Base-by-base conservation (phyloP, 305 asterid species). In the Fraxinus floribunda region DNA sequence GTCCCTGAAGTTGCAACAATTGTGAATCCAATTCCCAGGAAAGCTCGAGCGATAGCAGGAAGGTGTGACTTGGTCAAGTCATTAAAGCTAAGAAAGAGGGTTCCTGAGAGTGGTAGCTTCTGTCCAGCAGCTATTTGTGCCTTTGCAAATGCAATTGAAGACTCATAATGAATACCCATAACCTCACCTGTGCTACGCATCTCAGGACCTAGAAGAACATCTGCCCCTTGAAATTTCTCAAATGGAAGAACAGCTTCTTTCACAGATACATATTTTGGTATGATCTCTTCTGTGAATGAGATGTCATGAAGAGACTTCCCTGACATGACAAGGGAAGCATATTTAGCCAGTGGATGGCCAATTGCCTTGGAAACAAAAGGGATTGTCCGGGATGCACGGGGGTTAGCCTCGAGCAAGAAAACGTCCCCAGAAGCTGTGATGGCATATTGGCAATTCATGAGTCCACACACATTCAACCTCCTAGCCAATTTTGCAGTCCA, bases 121-220 rank as follows among this genome's bases (percentile, higher is more conserved):
- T 94, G 97, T 15, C 99, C 98, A 0, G 99, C 96, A 0, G 99
- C 99, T 71, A 95, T 93, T 64, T 87, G 95, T 0, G 98, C 97
- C 82, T 96, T 96, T 0, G 99, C 98, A 1, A 92, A 96, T 2
- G 99, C 99, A 13, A 96, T 88, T 1, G 99, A 89, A 70, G 85
- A 75, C 52, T 94, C 98, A 0, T 71, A 76, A 86, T 89, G 73
- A 32, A 96, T 94, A 18, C 98, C 98, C 98, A 96, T 96, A 3
- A 96, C 98, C 84, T 94, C 99, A 4, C 98, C 99, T 0, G 99
- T 96, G 88, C 99, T 96, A 7, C 98, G 94, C 98, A 96, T 96
- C 81, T 96, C 99, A 1, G 99, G 99, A 11, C 99, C 99, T 1
- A 96, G 89, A 24, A 96, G 89, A 49, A 96, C 97, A 44, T 96